phyloP scores from a whole-genome alignment of 1,284 basidiomycete genomes.

The Pyrrhoderma noxium region DNA sequence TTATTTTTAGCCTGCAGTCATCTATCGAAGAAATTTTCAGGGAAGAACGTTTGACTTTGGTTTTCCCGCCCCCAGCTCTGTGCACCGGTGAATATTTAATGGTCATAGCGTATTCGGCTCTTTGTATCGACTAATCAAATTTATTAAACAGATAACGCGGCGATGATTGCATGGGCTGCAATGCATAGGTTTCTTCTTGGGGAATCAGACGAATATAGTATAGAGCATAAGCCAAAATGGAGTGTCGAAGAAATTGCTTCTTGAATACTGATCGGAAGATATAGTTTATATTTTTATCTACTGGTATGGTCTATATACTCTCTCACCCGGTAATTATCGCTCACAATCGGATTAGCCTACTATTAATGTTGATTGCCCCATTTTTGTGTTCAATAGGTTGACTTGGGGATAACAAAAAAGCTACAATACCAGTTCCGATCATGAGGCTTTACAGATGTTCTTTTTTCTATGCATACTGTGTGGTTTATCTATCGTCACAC shows the following conservation, averaged over 20 bases:
- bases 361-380: too few species aligned
- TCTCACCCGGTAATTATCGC: too few species aligned
- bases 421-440: too few species aligned
- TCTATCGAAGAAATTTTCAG: slow-evolving; percentile 23
- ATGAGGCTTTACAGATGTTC: too few species aligned
- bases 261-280: too few species aligned
- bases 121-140: slow-evolving; percentile 1
- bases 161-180: slow-evolving; percentile 90
- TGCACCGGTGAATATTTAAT: slow-evolving; percentile 63
- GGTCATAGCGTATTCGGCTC: slow-evolving; percentile 1
- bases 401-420: too few species aligned
- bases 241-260: slow-evolving; percentile 46
- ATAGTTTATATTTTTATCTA: too few species aligned
- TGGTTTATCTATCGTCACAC: too few species aligned
- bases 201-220: slow-evolving; percentile 59
- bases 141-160: slow-evolving; percentile 74
- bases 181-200: slow-evolving; percentile 69
- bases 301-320: too few species aligned
- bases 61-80: slow-evolving; percentile 67
- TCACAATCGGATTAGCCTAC: too few species aligned
- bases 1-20: slow-evolving; percentile 28
- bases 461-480: too few species aligned
- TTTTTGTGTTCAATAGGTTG: too few species aligned
- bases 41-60: slow-evolving; percentile 31
- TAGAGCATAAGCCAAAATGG: slow-evolving; percentile 59